Evolutionary conservation across 2,329 filamentous ascomycete species (phyloP).

Genomic region (Aspergillus hortae): DNA sequence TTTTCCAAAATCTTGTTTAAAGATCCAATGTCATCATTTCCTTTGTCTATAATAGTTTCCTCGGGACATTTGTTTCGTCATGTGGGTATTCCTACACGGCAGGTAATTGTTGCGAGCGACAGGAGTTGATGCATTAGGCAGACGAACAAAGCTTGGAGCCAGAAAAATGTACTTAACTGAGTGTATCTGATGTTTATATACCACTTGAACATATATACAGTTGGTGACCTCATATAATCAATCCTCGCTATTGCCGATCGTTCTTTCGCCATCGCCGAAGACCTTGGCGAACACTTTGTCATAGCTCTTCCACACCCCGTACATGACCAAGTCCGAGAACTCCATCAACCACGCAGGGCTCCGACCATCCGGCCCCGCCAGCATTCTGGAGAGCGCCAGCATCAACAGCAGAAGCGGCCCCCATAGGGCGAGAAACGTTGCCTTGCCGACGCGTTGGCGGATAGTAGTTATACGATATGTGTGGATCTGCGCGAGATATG

Average conservation of each 20-base stretch:
- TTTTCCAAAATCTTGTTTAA: slow-evolving; percentile 37
- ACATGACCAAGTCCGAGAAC: slow-evolving; percentile 52
- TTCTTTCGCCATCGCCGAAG: slow-evolving; percentile 86
- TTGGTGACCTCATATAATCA: no score
- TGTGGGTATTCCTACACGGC: neutral
- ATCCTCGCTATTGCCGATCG: slow-evolving; percentile 26
- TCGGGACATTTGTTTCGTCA: slow-evolving; percentile 1
- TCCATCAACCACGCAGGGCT: slow-evolving; percentile 64
- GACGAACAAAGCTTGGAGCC: neutral
- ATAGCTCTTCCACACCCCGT: slow-evolving; percentile 61
- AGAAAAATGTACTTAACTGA: neutral
- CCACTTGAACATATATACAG: no score
- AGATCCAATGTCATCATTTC: slow-evolving; percentile 38
- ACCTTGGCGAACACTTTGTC: slow-evolving; percentile 60
- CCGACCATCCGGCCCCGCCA: slow-evolving; percentile 64
- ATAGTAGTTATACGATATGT: slow-evolving; percentile 67
- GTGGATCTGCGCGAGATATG: slow-evolving; percentile 65
- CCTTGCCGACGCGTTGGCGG: slow-evolving; percentile 63
- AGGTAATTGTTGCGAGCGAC: neutral
- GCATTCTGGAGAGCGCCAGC: slow-evolving; percentile 36
- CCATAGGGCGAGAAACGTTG: slow-evolving; percentile 60
- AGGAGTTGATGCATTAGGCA: neutral
- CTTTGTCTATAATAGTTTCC: slow-evolving; percentile 25
- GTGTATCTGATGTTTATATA: neutral
- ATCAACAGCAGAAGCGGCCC: slow-evolving; percentile 57